Conservation (phyloP, 2,329 filamentous ascomycete genomes). For the Monosporascus sp. region DNA sequence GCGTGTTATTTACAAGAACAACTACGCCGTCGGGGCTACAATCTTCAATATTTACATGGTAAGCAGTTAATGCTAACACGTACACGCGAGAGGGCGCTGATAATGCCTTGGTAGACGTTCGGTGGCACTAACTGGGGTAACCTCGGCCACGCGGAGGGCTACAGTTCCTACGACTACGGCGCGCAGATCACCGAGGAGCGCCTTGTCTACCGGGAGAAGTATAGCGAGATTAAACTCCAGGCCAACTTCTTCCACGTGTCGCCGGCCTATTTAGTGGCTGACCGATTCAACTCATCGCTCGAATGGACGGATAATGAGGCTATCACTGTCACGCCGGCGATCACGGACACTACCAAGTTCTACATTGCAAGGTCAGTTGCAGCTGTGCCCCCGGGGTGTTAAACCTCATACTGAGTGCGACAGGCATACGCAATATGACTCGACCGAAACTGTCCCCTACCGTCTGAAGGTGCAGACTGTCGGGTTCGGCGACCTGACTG, state of each 20-base stretch:
- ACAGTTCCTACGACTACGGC: constrained; percentile 53
- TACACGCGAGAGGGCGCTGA: not conserved
- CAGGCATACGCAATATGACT: constrained; percentile 6
- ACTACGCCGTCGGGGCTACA: constrained; percentile 57
- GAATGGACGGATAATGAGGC: constrained; percentile 36
- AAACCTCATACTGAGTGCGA: not conserved
- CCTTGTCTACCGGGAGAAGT: constrained; percentile 66
- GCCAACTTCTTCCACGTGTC: constrained; percentile 71
- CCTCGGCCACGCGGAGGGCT: constrained; percentile 61
- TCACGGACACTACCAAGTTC: constrained; percentile 15
- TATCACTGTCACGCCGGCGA: constrained; percentile 16
- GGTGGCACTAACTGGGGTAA: constrained; percentile 86
- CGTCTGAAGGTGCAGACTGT: too few relatives aligned
- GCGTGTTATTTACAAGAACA: constrained; percentile 75
- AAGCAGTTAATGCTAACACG: constrained; percentile 8
- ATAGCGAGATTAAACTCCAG: constrained; percentile 71
- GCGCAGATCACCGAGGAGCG: constrained; percentile 64
- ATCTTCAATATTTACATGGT: constrained; percentile 75
- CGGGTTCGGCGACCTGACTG: too few relatives aligned
- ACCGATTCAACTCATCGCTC: constrained; percentile 34
- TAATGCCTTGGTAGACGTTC: constrained; percentile 42
- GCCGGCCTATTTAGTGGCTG: constrained; percentile 60
- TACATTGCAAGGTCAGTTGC: constrained; percentile 10
- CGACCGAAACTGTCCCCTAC: constrained; percentile 1
- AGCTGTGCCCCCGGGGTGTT: not conserved